Evolutionary conservation across 169 alveolate species (phyloP).

Genomic region (Eimeria praecox): DNA sequence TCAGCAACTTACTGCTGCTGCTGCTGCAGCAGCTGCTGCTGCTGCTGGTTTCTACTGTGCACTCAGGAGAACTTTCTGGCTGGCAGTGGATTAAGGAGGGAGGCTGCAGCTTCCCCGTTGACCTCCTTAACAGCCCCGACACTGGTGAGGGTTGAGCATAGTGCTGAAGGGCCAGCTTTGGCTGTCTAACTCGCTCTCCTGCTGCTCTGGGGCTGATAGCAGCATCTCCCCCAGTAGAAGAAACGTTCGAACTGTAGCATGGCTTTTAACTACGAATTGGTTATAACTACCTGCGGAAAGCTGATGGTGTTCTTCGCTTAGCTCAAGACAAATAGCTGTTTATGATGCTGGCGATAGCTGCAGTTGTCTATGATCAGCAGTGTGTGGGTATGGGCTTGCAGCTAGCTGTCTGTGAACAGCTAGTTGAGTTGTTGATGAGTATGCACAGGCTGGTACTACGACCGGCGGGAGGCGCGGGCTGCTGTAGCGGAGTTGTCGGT

Average conservation of each 20-base stretch:
- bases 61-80: conserved; percentile 13
- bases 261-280: neutral
- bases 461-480: conserved; percentile 53
- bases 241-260: neutral
- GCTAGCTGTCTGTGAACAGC: neutral
- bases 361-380: neutral
- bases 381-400: neutral
- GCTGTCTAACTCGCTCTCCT: neutral
- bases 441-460: conserved; percentile 70
- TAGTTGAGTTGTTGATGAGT: neutral
- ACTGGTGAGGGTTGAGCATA: conserved; percentile 27
- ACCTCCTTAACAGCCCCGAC: conserved; percentile 23
- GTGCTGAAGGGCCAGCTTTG: neutral
- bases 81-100: conserved; percentile 43
- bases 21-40: neutral
- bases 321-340: neutral
- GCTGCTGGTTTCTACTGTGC: neutral
- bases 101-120: conserved; percentile 72
- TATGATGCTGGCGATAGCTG: neutral
- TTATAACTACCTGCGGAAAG: neutral
- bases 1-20: neutral
- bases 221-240: neutral
- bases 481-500: conserved; percentile 11
- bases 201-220: neutral
- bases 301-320: neutral